Evolutionary conservation across 2,329 filamentous ascomycete species (phyloP).

Genomic region (Uncinocarpus reesii): DNA sequence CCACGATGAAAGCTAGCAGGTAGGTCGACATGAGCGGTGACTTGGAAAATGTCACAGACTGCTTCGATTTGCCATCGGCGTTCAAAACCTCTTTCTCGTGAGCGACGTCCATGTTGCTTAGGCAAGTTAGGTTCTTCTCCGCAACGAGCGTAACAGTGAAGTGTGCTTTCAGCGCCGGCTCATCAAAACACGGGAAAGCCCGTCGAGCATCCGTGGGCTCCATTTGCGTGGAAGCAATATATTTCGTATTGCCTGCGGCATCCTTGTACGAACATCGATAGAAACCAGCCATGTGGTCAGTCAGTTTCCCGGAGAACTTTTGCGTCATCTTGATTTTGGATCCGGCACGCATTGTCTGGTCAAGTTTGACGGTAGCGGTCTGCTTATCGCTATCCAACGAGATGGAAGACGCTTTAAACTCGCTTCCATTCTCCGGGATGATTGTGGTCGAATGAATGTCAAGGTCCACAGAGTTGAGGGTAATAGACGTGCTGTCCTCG

Average conservation of each 20-base stretch:
- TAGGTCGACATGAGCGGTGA: conserved; percentile 95
- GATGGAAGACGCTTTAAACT: conserved; percentile 53
- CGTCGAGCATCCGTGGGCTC: conserved; percentile 87
- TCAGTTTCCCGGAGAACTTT: conserved; percentile 68
- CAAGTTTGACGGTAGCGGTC: conserved; percentile 70
- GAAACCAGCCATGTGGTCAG: conserved; percentile 96
- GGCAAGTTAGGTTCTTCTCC: conserved; percentile 78
- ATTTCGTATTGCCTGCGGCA: conserved; percentile 63
- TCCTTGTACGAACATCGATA: conserved; percentile 91
- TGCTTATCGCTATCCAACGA: conserved; percentile 70
- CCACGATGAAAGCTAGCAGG: conserved; percentile 84
- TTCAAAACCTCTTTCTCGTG: conserved; percentile 64
- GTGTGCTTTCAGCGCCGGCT: conserved; percentile 83
- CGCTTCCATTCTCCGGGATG: conserved; percentile 46
- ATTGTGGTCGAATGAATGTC: conserved; percentile 68
- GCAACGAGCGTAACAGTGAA: conserved; percentile 87
- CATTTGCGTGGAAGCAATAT: conserved; percentile 89
- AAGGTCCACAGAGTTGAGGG: conserved; percentile 78
- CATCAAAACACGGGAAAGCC: conserved; percentile 93
- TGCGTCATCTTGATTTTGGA: conserved; percentile 67
- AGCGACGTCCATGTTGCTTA: conserved; percentile 94
- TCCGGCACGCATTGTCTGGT: conserved; percentile 60
- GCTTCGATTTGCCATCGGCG: conserved; percentile 55
- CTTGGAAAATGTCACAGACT: conserved; percentile 83
- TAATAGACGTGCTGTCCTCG: conserved; percentile 73